phyloP scores from a whole-genome alignment of 768 basidiomycete species.

The Panellus pusillus region DNA sequence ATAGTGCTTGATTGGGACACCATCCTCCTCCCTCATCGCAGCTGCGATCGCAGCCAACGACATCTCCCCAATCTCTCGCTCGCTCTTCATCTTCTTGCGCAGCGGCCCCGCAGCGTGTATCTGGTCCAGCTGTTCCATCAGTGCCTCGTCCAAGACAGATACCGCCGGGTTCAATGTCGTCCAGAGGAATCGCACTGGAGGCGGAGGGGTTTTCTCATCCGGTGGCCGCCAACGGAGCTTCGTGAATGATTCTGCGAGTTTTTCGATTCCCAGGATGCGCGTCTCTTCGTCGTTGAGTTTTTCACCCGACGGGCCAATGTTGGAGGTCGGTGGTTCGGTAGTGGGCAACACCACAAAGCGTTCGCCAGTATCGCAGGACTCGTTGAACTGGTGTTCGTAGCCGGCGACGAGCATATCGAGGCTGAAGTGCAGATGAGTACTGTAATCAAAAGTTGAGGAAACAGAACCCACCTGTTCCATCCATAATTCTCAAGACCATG shows the following conservation, averaged over 20 bases:
- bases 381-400: conserved; percentile 77
- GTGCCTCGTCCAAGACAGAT: conserved; percentile 73
- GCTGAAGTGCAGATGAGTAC: conserved; percentile 37
- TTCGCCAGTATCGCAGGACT: conserved; percentile 92
- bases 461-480: conserved; percentile 74
- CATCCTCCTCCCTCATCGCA: conserved; percentile 84
- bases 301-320: conserved; percentile 66
- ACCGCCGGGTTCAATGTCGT: conserved; percentile 83
- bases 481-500: conserved; percentile 82
- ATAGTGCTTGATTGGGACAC: conserved; percentile 79
- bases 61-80: conserved; percentile 70
- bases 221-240: conserved; percentile 77
- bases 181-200: conserved; percentile 74
- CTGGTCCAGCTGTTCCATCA: conserved; percentile 80
- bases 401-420: conserved; percentile 85
- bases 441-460: not conserved
- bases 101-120: conserved; percentile 75
- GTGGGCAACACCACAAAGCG: conserved; percentile 94
- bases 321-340: conserved; percentile 59
- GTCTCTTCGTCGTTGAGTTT: conserved; percentile 83
- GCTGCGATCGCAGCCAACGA: conserved; percentile 65
- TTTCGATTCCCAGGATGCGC: conserved; percentile 86
- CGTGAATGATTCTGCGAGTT: conserved; percentile 85
- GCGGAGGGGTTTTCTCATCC: conserved; percentile 51
- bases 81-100: conserved; percentile 79